These are phyloP conservation scores for Canna indica DNA, from an alignment of 176 grass and related monocot species.

Conservation along the genomic window DNA sequence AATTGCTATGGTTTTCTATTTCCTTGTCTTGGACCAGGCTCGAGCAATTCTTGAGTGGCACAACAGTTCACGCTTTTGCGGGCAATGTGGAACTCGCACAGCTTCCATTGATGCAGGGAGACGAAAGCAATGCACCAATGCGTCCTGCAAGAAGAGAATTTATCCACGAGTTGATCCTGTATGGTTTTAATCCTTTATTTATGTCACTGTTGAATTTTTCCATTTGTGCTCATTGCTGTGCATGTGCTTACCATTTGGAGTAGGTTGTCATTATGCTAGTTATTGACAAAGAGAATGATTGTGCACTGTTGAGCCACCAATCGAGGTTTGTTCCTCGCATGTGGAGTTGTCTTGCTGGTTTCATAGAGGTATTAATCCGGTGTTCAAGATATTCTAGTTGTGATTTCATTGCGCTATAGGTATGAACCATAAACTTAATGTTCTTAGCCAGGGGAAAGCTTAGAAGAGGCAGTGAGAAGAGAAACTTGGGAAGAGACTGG, in stretches of 20 bases:
- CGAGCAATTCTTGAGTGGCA: constrained; percentile 81
- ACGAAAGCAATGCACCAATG: constrained; percentile 68
- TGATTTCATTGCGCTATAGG: not conserved
- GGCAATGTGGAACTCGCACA: constrained; percentile 58
- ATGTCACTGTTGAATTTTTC: not conserved
- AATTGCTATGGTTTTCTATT: constrained; percentile 10
- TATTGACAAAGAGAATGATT: constrained; percentile 78
- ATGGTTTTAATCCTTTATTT: constrained; percentile 12
- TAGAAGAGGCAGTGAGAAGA: constrained; percentile 97
- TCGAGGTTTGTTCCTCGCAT: constrained; percentile 83
- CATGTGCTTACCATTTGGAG: not conserved
- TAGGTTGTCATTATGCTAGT: constrained; percentile 98
- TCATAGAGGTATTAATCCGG: constrained; percentile 54
- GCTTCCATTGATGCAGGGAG: constrained; percentile 61
- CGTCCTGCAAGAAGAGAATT: constrained; percentile 78
- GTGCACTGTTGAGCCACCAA: constrained; percentile 65
- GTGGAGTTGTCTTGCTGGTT: constrained; percentile 98
- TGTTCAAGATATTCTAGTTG: not conserved
- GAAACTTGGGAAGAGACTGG: constrained; percentile 91
- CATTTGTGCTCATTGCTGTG: not conserved
- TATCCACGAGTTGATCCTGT: constrained; percentile 89
- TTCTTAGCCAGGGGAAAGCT: constrained; percentile 86
- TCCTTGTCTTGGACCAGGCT: constrained; percentile 35
- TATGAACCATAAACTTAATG: not conserved
- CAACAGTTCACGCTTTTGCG: constrained; percentile 62